Conservation (phyloP, 1,284 basidiomycete genomes). For the Trichosporon sp. region DNA sequence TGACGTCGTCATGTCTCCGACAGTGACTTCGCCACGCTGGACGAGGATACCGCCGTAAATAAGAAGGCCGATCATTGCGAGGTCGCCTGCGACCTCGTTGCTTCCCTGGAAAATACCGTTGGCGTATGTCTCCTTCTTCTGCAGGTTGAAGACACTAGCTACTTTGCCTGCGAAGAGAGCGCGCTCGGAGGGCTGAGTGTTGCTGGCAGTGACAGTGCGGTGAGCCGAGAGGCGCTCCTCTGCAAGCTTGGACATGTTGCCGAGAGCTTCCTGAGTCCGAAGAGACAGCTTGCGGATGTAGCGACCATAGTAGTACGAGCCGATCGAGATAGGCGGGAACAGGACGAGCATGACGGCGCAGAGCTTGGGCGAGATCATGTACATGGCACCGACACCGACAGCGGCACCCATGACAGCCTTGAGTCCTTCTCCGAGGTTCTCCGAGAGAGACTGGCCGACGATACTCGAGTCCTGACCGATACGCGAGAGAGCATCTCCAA, state of each 20-base stretch:
- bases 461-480: constrained; percentile 46
- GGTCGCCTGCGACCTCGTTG: constrained; percentile 44
- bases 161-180: constrained; percentile 38
- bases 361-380: constrained; percentile 42
- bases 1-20: constrained; percentile 46
- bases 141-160: constrained; percentile 38
- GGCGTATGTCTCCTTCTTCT: constrained; percentile 44
- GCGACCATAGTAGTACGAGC: constrained; percentile 44
- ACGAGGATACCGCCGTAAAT: constrained; percentile 45
- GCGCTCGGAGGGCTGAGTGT: constrained; percentile 40
- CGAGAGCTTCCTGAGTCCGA: constrained; percentile 45
- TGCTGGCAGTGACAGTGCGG: constrained; percentile 43
- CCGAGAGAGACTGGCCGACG: constrained; percentile 41
- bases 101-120: constrained; percentile 45
- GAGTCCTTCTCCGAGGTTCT: constrained; percentile 46
- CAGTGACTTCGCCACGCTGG: constrained; percentile 38
- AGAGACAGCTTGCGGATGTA: constrained; percentile 44
- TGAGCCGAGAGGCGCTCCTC: constrained; percentile 45
- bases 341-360: constrained; percentile 43
- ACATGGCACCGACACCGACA: constrained; percentile 45
- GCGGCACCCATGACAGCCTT: constrained; percentile 43
- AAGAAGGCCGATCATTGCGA: constrained; percentile 45
- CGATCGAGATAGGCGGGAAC: constrained; percentile 45
- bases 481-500: constrained; percentile 45
- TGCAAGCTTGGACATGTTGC: constrained; percentile 43